Conservation (phyloP, 2,329 filamentous ascomycete species). For the Emergomyces orientalis region DNA sequence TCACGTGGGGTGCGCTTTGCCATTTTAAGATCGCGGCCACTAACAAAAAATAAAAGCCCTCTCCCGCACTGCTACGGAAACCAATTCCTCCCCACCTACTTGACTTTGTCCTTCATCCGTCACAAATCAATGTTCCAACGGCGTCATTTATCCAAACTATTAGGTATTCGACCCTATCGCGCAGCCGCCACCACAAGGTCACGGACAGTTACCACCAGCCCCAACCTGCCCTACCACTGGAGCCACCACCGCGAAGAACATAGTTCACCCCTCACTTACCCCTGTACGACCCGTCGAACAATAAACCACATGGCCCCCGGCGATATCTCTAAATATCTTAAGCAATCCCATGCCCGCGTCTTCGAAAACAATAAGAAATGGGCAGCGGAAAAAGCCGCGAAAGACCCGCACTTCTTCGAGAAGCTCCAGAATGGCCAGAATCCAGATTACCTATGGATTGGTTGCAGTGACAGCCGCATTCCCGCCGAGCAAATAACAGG, state of each 20-base stretch:
- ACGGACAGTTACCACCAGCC: neutral
- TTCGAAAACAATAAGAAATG: constrained; percentile 61
- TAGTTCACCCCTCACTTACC: neutral
- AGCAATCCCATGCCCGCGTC: constrained; percentile 53
- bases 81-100: neutral
- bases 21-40: too few species aligned
- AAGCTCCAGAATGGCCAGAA: constrained; percentile 56
- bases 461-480: constrained; percentile 26
- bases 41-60: too few species aligned
- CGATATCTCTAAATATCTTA: constrained; percentile 6
- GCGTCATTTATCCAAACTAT: neutral
- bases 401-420: constrained; percentile 57
- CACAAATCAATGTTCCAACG: constrained; percentile 4
- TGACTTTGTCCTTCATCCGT: neutral
- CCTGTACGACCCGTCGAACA: neutral
- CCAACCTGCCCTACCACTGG: neutral
- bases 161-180: neutral
- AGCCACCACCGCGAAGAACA: neutral
- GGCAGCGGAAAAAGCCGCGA: constrained; percentile 50
- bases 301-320: neutral
- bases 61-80: neutral
- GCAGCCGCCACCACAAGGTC: neutral
- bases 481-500: constrained; percentile 28
- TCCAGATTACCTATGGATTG: constrained; percentile 56
- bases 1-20: too few species aligned